Conservation (phyloP, 495 filamentous ascomycete species). For the Schizothecium vesticola region DNA sequence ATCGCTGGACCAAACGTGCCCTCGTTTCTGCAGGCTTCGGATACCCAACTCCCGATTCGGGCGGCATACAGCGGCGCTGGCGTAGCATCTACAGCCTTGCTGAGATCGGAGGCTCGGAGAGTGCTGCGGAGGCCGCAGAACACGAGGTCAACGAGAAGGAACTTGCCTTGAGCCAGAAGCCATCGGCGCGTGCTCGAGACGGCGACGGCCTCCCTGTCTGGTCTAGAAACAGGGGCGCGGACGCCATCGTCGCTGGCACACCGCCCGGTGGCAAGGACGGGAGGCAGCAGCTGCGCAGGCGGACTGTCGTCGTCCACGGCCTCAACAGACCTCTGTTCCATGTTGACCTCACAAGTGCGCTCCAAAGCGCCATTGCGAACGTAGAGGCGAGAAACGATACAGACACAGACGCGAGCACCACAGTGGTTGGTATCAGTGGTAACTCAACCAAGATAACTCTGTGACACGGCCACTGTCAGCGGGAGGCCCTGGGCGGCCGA, state of each 20-base stretch:
- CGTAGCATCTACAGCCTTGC: slow-evolving; percentile 95
- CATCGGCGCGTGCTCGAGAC: neutral
- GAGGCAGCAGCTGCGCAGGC: neutral
- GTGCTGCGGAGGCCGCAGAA: slow-evolving; percentile 55
- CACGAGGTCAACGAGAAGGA: slow-evolving; percentile 57
- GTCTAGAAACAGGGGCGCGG: neutral
- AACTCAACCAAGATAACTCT: slow-evolving; percentile 4
- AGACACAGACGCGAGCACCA: slow-evolving; percentile 5
- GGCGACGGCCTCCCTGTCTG: neutral
- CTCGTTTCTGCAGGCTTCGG: slow-evolving; percentile 92
- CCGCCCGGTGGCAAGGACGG: neutral
- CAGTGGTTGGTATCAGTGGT: neutral
- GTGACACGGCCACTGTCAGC: neutral
- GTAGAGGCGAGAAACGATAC: slow-evolving; percentile 47
- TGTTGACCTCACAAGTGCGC: slow-evolving; percentile 82
- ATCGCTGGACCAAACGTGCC: slow-evolving; percentile 95
- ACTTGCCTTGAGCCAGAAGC: slow-evolving; percentile 5
- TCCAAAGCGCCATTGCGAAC: slow-evolving; percentile 84
- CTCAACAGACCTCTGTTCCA: slow-evolving; percentile 92
- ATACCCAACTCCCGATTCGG: slow-evolving; percentile 57
- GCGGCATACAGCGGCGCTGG: slow-evolving; percentile 61
- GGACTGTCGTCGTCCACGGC: slow-evolving; percentile 66
- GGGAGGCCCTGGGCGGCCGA: neutral
- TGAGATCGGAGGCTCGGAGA: slow-evolving; percentile 69
- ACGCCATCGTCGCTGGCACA: neutral